Base-by-base conservation (phyloP, 2,329 filamentous ascomycete species). In the Fusarium mangiferae region DNA sequence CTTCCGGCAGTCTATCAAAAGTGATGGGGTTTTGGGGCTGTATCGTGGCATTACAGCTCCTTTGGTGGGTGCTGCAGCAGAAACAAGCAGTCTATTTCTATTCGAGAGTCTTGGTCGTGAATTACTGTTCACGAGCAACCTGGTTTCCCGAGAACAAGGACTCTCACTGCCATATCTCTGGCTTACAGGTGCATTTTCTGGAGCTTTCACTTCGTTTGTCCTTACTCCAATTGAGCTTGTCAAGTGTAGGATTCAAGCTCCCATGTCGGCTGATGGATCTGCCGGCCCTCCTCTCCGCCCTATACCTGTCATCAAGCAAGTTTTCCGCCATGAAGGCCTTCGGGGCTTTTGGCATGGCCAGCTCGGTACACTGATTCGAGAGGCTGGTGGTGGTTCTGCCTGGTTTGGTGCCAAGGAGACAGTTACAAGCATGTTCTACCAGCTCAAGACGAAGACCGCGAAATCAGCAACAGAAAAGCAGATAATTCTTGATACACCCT, bases 181-280 rank as follows among this genome's bases (percentile, higher is more conserved):
- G 81, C 84, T 91, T 58, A 97, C 94, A 24, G 96, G 96, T 52
- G 96, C 94, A 55, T 92, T 94, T 66, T 93, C 95, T 3, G 96
- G 96, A 39, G 93, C 93, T 44, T 93, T 98, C 78, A 97, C 96
- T 1, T 98, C 94, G 0, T 88, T 98, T 54, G 90, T 98, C 38
- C 90, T 99, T 70, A 99, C 96, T 1, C 96, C 96, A 0, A 94
- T 99, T 75, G 96, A 99, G 84, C 90, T 99, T 59, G 93, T 99
- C 81, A 99, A 99, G 84, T 99, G 96, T 89, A 97, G 96, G 84
- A 97, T 99, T 85, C 96, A 99, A 82, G 95, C 96, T 2, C 94
- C 88, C 15, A 79, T 78, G 22, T 81, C 84, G 3, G 80, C 82
- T 6, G 83, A 84, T 30, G 86, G 85, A 28, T 81, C 80, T 30